Conservation (phyloP, 2,329 filamentous ascomycete species). For the Teratosphaeriaceae sp. region DNA sequence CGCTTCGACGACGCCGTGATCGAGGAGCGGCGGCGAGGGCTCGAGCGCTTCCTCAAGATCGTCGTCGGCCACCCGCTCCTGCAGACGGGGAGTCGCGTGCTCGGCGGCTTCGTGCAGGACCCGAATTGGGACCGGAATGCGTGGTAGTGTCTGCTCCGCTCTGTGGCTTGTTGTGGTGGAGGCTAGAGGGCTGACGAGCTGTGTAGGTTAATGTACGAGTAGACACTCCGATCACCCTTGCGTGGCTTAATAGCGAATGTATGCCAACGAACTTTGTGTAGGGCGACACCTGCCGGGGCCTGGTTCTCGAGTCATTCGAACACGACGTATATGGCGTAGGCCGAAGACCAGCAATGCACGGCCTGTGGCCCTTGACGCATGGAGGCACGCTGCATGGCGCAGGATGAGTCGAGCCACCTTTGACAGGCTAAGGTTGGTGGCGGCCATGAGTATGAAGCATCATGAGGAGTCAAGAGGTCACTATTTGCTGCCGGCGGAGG, state of each 20-base stretch:
- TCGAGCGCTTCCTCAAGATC: constrained; percentile 95
- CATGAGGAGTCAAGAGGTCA: too few species aligned
- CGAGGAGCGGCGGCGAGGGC: constrained; percentile 80
- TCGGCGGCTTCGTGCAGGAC: constrained; percentile 94
- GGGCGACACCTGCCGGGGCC: constrained; percentile 1
- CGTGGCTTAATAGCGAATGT: background rate
- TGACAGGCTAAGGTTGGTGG: too few species aligned
- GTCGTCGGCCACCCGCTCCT: constrained; percentile 93
- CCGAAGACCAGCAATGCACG: background rate
- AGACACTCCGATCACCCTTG: background rate
- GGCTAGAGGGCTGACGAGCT: constrained; percentile 1
- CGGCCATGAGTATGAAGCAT: too few species aligned
- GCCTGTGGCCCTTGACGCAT: too few species aligned
- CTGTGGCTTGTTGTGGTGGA: background rate
- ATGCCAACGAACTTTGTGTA: constrained; percentile 4
- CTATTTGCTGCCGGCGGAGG: too few species aligned
- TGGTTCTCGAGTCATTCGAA: constrained; percentile 4
- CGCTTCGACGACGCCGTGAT: constrained; percentile 98
- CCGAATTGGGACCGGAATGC: constrained; percentile 88
- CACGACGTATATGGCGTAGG: constrained; percentile 3
- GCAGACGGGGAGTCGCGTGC: constrained; percentile 95
- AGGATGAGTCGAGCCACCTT: background rate
- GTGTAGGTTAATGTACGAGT: constrained; percentile 9
- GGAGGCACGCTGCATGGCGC: background rate
- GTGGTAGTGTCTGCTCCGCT: constrained; percentile 50